A percentile compares a stretch with the other conserved stretches of the same genome.
phyloP scores from a whole-genome alignment of 352 stramenopile species.

The Pythium aristosporum region DNA sequence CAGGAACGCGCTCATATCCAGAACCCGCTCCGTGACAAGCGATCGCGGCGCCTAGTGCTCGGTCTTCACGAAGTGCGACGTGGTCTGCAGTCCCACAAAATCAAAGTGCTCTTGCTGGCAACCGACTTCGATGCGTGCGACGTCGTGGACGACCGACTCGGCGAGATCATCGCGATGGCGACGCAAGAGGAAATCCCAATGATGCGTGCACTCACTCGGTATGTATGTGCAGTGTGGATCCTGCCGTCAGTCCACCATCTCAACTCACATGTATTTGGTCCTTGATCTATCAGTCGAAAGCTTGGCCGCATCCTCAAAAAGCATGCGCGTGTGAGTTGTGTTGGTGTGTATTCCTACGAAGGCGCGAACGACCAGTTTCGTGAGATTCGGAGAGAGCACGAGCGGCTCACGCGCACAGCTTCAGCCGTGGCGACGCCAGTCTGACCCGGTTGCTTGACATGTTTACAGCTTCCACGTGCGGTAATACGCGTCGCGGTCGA shows the following conservation, averaged over 20 bases:
- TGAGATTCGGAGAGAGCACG: constrained; percentile 31
- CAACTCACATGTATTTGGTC: constrained; percentile 21
- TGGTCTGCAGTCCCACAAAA: constrained; percentile 80
- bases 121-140: constrained; percentile 87
- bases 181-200: constrained; percentile 42
- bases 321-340: constrained; percentile 91
- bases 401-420: neutral
- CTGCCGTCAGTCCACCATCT: constrained; percentile 29
- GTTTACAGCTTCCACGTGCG: constrained; percentile 31
- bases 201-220: constrained; percentile 50
- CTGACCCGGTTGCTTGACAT: neutral
- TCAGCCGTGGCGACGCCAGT: neutral
- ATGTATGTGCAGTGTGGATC: neutral
- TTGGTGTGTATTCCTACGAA: constrained; percentile 94
- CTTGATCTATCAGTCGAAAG: constrained; percentile 82
- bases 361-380: constrained; percentile 91
- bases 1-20: constrained; percentile 71
- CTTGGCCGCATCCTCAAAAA: constrained; percentile 92
- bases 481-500: constrained; percentile 33
- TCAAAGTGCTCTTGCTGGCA: constrained; percentile 86
- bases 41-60: constrained; percentile 83
- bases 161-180: constrained; percentile 81
- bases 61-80: constrained; percentile 91
- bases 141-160: constrained; percentile 77
- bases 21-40: constrained; percentile 64